Evolutionary conservation across 164 flowering plant genomes (phyloP).

Genomic region (Houttuynia cordata): DNA sequence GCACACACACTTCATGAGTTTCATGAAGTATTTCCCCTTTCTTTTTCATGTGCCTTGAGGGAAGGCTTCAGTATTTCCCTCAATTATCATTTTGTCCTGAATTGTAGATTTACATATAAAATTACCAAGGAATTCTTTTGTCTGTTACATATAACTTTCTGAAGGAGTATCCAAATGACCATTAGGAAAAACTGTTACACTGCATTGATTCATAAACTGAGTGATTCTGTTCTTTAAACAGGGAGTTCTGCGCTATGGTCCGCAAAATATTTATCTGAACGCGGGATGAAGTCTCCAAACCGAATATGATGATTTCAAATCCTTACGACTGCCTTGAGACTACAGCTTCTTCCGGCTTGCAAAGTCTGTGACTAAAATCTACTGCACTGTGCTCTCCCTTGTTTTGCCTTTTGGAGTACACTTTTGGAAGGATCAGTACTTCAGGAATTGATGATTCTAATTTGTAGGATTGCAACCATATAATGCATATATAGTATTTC

Average conservation of each 20-base stretch:
- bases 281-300: conserved; percentile 21
- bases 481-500: too few relatives aligned
- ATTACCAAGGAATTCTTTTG: neutral
- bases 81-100: too few relatives aligned
- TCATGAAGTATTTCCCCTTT: too few relatives aligned
- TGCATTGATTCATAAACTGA: neutral
- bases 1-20: neutral
- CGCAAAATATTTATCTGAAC: conserved; percentile 30
- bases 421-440: too few relatives aligned
- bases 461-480: too few relatives aligned
- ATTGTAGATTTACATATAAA: neutral
- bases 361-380: neutral
- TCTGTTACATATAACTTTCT: neutral
- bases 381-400: neutral
- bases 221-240: conserved; percentile 9
- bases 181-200: neutral
- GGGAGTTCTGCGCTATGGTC: conserved; percentile 28
- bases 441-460: too few relatives aligned
- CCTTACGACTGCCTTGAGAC: neutral
- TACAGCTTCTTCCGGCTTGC: neutral
- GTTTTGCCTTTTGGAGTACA: too few relatives aligned
- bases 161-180: neutral
- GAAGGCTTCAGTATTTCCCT: neutral
- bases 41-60: neutral
- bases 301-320: conserved; percentile 8